Base-by-base conservation (phyloP, 352 stramenopile species). In the Phytophthora litchii region DNA sequence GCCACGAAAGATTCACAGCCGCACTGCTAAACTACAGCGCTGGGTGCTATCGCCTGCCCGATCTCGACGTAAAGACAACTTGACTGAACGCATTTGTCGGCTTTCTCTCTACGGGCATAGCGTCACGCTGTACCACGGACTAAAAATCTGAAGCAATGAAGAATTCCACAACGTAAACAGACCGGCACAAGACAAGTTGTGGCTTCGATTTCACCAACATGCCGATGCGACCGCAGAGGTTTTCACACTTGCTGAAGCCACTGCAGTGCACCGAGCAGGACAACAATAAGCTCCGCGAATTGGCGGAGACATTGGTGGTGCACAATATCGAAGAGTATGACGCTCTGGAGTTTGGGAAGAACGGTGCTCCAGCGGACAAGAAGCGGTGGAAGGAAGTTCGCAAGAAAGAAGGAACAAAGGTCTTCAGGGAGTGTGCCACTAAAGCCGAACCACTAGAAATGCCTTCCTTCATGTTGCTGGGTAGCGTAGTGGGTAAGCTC, bases 231-330 rank as follows among this genome's bases (percentile, higher is more conserved):
- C 36, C 52, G 14, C 54, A 50, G 23, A 34, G 14, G 14, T 54
- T 65, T 20, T 65, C 57, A 23, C 57, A 43, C 49, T 49, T 65
- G 20, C 32, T 65, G 4, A 54, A 53, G 9, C 49, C 40, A 13
- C 13, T 65, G 32, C 41, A 54, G 3, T 60, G 57, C 23, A 54
- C 57, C 12, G 13, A 60, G 34, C 57, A 65, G 36, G 57, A 60
- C 49, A 23, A 60, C 17, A 5, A 17, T 13, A 65, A 25, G 4
- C 49, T 65, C 1, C 27, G 34, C 34, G 49, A 65, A 0, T 41
- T 65, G 67, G 64, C 51, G 54, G 69, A 54, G 59, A 60, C 40
- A 4, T 44, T 86, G 57, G 67, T 88, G 38, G 46, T 58, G 8
- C 21, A 64, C 17, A 62, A 48, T 31, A 60, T 74, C 5, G 67